These are phyloP conservation scores for Colletotrichum coccodes DNA, from an alignment of 2,329 filamentous ascomycete species.

Conservation along the genomic window DNA sequence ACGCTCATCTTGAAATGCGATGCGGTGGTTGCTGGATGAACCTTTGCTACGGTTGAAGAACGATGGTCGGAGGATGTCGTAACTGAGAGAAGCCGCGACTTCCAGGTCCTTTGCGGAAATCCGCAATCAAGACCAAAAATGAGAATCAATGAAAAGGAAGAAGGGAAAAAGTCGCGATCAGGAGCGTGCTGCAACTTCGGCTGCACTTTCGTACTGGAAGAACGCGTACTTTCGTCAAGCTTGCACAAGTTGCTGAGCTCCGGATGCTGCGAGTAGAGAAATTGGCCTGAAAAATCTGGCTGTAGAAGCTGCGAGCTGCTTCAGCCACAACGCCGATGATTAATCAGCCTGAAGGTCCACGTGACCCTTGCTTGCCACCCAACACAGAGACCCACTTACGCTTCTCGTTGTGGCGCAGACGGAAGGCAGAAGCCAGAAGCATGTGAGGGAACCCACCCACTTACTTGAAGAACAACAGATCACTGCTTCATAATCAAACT, in stretches of 20 bases:
- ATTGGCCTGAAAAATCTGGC: conserved; percentile 31
- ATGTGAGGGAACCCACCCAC: conserved; percentile 19
- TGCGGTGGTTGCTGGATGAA: conserved; percentile 35
- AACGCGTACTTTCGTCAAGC: conserved; percentile 24
- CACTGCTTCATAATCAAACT: neutral
- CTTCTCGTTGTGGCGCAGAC: conserved; percentile 1
- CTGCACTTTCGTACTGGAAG: conserved; percentile 26
- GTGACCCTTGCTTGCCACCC: conserved; percentile 20
- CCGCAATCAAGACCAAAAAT: conserved; percentile 2
- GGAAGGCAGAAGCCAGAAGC: conserved; percentile 8
- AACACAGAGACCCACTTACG: conserved; percentile 6
- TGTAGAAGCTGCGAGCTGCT: conserved; percentile 1
- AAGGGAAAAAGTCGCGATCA: neutral
- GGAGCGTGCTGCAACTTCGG: conserved; percentile 11
- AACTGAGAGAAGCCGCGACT: conserved; percentile 19
- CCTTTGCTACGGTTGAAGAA: neutral
- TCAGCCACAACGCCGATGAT: conserved; percentile 19
- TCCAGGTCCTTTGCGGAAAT: neutral
- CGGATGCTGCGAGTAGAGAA: conserved; percentile 25
- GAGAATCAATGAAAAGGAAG: neutral
- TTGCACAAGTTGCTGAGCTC: conserved; percentile 15
- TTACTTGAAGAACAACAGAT: neutral
- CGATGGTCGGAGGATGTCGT: conserved; percentile 20
- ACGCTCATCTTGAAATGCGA: conserved; percentile 55
- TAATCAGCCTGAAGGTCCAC: conserved; percentile 9